Base-by-base conservation (phyloP, 805 yeast species). In the Trichomonascus vanleenenianus region DNA sequence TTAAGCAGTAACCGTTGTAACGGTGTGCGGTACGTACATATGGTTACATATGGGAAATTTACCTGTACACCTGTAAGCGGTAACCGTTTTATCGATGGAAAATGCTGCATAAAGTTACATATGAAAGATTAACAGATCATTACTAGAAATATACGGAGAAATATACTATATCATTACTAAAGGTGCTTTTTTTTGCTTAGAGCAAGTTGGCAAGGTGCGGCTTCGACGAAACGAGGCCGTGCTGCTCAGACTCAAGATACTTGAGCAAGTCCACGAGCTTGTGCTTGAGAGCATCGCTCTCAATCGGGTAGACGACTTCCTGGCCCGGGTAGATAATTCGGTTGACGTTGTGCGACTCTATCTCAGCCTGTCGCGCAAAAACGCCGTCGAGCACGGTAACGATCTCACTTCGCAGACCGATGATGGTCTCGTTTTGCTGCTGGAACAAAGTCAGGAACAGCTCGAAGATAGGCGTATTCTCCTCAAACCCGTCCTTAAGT, bases 401-500 rank as follows among this genome's bases (percentile, higher is more conserved):
- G 45, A 88, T 75, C 61, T 53, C 63, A 59, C 39, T 53, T 2
- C 60, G 49, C 18, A 50, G 47, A 3, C 45, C 52, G 36, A 78
- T 63, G 36, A 83, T 75, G 20, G 75, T 62, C 38, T 73, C 72
- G 62, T 81, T 74, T 54, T 78, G 75, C 47, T 74, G 64, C 60
- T 78, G 81, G 72, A 83, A 85, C 55, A 91, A 73, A 58, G 76
- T 74, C 61, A 84, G 70, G 46, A 93, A 73, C 53, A 89, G 71
- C 57, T 83, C 79, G 66, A 87, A 84, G 52, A 93, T 83, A 44
- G 97, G 97, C 27, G 81, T 77, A 68, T 93, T 87, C 68, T 93
- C 98, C 70, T 91, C 97, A 52, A 75, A 83, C 2, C 89, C 97
- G 44, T 88, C 79, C 60, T 80, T 77, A 60, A 93, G 75, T 43